Evolutionary conservation across 306 rosid species (phyloP), one percentile per base, ranked within the genome.

Genomic region (Psophocarpus tetragonolobus): DNA sequence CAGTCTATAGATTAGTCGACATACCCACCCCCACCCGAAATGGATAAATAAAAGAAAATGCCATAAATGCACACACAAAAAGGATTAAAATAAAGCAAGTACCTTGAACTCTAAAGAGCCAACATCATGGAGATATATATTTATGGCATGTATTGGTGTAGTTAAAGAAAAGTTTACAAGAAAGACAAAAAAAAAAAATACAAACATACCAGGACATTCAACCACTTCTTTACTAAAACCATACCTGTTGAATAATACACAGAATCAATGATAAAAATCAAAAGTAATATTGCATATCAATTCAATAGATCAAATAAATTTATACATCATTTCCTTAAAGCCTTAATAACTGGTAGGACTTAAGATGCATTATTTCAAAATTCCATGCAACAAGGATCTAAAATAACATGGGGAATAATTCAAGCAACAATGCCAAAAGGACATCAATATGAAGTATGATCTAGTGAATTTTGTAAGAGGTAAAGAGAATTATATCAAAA

Each of bases 141-240:
- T 0, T 30, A 8, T 48, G 66, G 61, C 44, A 18, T 61, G 33
- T 24, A 48, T 5, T 60, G 14, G 66, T 14, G 42, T 2, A 32
- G 50, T 73, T 61, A 74, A 77, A 53, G 21, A 67, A 39, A 44
- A 2, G 10, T 38, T 26, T 35, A 56, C 17, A 53, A 62, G 24
- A 44, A 51, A 56, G 48, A 17, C 38, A 79, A 76, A 17, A 17
- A 62, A 35, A 58, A 79, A 76, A 17, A 17, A 62, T 29, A 58
- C 11, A 58, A 62, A 66, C 73, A 73, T 90, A 92, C 97, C 97
- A 3, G 97, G 97, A 76, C 92, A 92, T 77, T 92, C 96, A 78
- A 92, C 97, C 68, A 92, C 91, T 83, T 89, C 96, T 86, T 89
- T 87, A 90, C 96, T 90, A 85, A 92, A 92, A 66, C 97, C 96